Evolutionary conservation across 202 grass and related monocot genomes (phyloP).

Genomic region (Hordeum pubiflorum): DNA sequence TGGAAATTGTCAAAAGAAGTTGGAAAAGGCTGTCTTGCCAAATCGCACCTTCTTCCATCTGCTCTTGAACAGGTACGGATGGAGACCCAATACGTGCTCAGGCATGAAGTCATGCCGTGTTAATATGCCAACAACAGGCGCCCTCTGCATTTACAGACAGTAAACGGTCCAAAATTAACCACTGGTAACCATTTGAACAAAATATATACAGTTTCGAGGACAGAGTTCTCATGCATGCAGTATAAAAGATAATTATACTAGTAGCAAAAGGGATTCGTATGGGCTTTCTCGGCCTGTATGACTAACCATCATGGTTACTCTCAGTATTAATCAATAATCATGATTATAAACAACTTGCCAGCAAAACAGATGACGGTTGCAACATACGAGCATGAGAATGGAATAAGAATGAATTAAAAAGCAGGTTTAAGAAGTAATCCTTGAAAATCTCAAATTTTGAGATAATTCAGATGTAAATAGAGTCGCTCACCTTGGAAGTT

Average conservation of each 20-base stretch:
- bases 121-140: constrained; percentile 82
- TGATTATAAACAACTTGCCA: neutral
- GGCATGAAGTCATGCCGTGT: constrained; percentile 98
- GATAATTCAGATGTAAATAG: neutral
- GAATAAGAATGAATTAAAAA: neutral
- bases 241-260: constrained; percentile 1
- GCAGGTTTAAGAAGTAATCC: neutral
- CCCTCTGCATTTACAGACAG: constrained; percentile 43
- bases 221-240: neutral
- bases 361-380: neutral
- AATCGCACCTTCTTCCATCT: constrained; percentile 73
- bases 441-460: neutral
- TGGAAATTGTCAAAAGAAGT: constrained; percentile 25
- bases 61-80: constrained; percentile 66
- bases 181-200: neutral
- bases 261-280: neutral
- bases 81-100: constrained; percentile 72
- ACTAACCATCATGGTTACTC: neutral
- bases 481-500: constrained; percentile 46
- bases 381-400: neutral
- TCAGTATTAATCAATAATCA: neutral
- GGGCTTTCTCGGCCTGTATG: neutral
- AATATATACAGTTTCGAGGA: neutral
- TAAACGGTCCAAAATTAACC: neutral
- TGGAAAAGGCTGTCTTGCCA: constrained; percentile 42